Evolutionary conservation across 192 early-diverging fungal species (phyloP).

Genomic region (Mortierella hygrophila): DNA sequence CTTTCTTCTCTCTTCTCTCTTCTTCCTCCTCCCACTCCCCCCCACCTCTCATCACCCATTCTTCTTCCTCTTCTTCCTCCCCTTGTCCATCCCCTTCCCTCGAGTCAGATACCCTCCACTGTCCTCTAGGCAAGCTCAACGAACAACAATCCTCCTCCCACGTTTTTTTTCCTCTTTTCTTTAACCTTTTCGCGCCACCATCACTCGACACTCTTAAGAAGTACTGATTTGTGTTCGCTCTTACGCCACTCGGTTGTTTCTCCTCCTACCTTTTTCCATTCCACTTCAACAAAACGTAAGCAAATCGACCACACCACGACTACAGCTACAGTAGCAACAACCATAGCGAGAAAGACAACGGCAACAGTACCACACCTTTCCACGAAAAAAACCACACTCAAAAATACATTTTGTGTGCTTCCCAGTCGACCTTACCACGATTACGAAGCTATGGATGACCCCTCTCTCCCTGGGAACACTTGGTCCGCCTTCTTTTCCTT

Average conservation of each 20-base stretch:
- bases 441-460: background rate
- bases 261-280: background rate
- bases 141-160: background rate
- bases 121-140: constrained; percentile 4
- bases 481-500: background rate
- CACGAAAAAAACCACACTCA: background rate
- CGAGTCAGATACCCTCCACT: background rate
- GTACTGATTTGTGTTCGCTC: constrained; percentile 4
- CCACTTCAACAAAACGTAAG: constrained; percentile 7
- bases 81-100: background rate
- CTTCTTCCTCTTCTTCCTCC: constrained; percentile 1
- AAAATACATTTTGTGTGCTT: background rate
- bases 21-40: background rate
- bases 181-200: constrained; percentile 4
- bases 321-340: background rate
- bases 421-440: background rate
- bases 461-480: background rate
- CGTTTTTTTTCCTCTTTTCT: background rate
- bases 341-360: background rate
- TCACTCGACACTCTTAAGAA: background rate
- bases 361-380: background rate
- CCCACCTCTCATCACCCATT: background rate
- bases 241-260: constrained; percentile 8
- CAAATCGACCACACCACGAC: background rate
- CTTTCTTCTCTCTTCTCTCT: background rate